Conservation (phyloP, 805 yeast genomes). For the Candida boleticola region DNA sequence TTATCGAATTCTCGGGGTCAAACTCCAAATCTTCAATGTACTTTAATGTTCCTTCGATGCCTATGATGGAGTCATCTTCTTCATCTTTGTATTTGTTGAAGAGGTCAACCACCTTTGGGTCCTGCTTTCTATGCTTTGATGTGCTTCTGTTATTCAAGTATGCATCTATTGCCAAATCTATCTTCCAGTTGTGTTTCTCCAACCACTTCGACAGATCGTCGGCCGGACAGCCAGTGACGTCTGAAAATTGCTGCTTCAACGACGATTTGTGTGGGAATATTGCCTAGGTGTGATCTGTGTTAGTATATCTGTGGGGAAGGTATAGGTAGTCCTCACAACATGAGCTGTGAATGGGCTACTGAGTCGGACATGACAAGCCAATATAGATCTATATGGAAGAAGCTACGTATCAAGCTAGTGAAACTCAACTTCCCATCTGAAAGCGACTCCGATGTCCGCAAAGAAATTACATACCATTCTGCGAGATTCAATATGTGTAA, state of each 20-base stretch:
- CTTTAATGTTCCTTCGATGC: conserved; percentile 72
- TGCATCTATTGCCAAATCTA: conserved; percentile 30
- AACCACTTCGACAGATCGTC: conserved; percentile 36
- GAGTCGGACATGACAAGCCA: no score
- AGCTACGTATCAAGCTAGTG: no score
- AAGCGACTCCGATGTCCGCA: no score
- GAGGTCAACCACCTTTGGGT: conserved; percentile 22
- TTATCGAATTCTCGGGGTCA: conserved; percentile 71
- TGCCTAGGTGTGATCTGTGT: no score
- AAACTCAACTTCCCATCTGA: no score
- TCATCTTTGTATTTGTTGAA: conserved; percentile 34
- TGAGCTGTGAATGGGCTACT: no score
- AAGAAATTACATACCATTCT: no score
- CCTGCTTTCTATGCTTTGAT: conserved; percentile 5
- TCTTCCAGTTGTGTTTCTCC: conserved; percentile 25
- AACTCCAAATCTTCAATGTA: conserved; percentile 67
- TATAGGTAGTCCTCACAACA: no score
- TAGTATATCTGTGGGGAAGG: no score
- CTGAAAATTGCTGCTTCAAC: conserved; percentile 33
- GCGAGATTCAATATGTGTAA: no score
- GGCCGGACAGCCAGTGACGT: conserved; percentile 37
- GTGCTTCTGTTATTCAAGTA: conserved; percentile 15
- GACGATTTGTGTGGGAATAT: conserved; percentile 9
- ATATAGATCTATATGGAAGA: no score
- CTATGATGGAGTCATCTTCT: conserved; percentile 43